Evolutionary conservation across 805 yeast genomes (phyloP), one percentile per base, ranked within the genome.

Genomic region (Metschnikowia corniflorae): DNA sequence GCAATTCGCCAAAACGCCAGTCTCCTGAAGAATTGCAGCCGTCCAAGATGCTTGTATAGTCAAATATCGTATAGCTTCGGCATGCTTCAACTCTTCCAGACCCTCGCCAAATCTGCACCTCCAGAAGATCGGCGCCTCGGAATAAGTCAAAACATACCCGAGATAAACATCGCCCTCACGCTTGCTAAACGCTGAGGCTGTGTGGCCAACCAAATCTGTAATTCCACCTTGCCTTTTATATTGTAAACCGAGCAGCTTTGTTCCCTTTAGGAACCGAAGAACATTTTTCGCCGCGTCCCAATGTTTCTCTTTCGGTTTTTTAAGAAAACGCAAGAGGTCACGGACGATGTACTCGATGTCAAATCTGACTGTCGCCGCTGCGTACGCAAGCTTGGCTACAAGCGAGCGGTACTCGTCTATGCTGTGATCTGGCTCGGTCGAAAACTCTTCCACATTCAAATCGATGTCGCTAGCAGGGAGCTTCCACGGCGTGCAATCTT

Each of bases 261-360:
- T 33, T 12, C 30, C 35, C 26, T 33, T 33, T 19, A 33, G 26
- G 30, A 26, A 33, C n/a, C 35, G 16, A 18, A 33, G 15, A 14
- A 33, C 30, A 19, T 33, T 33, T n/a, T 10, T 26, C 2, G 35
- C 35, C 9, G 35, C 35, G 7, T 26, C 20, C 35, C n/a, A 13
- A 15, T 33, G 35, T 16, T 33, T 33, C 19, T 14, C 22, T 14
- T 19, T 33, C 10, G 35, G 35, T 8, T n/a, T 13, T 15, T 17
- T n/a, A 8, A 33, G 17, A 18, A 18, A 33, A 9, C 35, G 23
- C 18, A 33, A 5, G 24, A 33, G 35, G 25, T 33, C 35, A 10
- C 30, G 30, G 3, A 33, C 35, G 9, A 15, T 26, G 19, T 33
- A 15, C 7, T 17, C 35, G 19, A 33, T 33, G 15, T 33, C 35